These are phyloP conservation scores for Mycena vulgaris DNA, from an alignment of 768 basidiomycete genomes.

Conservation along the genomic window DNA sequence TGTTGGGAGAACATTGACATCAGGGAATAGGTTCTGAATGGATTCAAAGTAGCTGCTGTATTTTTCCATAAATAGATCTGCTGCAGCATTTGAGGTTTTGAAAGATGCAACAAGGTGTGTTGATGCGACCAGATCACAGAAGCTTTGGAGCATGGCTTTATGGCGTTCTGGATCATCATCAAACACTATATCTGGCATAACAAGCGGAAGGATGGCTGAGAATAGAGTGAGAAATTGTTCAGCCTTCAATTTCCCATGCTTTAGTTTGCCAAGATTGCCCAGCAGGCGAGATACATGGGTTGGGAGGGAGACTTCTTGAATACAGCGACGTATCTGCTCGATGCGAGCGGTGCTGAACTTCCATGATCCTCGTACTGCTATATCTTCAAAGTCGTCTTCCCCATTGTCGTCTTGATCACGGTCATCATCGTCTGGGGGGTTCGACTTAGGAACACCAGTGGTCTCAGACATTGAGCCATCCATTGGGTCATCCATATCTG, in stretches of 20 bases:
- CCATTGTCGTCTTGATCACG: no score
- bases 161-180: background rate
- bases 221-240: conserved; percentile 35
- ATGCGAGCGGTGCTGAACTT: no score
- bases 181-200: conserved; percentile 20
- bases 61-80: conserved; percentile 25
- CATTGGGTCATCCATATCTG: no score
- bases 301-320: conserved; percentile 23
- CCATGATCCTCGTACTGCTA: no score
- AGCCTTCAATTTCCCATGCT: conserved; percentile 41
- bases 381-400: no score
- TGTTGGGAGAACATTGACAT: conserved; percentile 20
- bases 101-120: conserved; percentile 35
- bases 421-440: no score
- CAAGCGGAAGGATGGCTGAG: conserved; percentile 26
- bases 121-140: conserved; percentile 29
- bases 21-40: conserved; percentile 9
- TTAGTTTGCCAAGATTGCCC: conserved; percentile 35
- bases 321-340: background rate
- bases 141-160: conserved; percentile 18
- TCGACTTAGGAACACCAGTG: no score
- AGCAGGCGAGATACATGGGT: conserved; percentile 33
- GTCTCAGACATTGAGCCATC: no score
- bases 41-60: conserved; percentile 14
- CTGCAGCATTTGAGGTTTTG: conserved; percentile 24